Conservation (phyloP, 129 eudicot genomes). For the Lactuca saligna region DNA sequence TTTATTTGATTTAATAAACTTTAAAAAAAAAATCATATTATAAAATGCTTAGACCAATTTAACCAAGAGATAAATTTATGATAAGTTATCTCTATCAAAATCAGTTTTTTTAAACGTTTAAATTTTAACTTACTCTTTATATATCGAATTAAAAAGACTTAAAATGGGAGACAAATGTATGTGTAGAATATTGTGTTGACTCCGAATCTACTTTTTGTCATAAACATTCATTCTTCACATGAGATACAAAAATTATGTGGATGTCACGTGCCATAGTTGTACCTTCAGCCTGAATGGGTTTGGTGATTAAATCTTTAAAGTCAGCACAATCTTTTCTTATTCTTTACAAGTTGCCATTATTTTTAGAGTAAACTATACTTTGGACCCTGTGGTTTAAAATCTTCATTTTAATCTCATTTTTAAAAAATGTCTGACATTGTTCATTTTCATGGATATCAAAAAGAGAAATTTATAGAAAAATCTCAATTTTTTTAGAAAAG, state of each 20-base stretch:
- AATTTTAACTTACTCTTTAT: not conserved
- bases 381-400: too few species aligned
- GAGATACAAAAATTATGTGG: slow-evolving; percentile 4
- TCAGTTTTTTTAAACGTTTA: not conserved
- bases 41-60: too few species aligned
- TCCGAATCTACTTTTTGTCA: not conserved
- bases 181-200: not conserved
- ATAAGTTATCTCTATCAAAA: too few species aligned
- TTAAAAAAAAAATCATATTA: too few species aligned
- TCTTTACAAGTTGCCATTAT: not conserved
- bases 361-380: not conserved
- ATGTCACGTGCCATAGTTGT: slow-evolving; percentile 4
- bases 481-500: too few species aligned
- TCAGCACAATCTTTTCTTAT: not conserved
- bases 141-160: not conserved
- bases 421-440: too few species aligned
- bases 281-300: slow-evolving; percentile 4
- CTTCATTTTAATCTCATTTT: too few species aligned
- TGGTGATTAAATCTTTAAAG: slow-evolving; percentile 2
- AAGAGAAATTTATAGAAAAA: too few species aligned
- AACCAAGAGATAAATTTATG: too few species aligned
- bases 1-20: too few species aligned
- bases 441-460: too few species aligned
- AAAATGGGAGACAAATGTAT: slow-evolving; percentile 9
- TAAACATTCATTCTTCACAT: slow-evolving; percentile 7